Base-by-base conservation (phyloP, 495 filamentous ascomycete species). In the Pyronema domesticum region DNA sequence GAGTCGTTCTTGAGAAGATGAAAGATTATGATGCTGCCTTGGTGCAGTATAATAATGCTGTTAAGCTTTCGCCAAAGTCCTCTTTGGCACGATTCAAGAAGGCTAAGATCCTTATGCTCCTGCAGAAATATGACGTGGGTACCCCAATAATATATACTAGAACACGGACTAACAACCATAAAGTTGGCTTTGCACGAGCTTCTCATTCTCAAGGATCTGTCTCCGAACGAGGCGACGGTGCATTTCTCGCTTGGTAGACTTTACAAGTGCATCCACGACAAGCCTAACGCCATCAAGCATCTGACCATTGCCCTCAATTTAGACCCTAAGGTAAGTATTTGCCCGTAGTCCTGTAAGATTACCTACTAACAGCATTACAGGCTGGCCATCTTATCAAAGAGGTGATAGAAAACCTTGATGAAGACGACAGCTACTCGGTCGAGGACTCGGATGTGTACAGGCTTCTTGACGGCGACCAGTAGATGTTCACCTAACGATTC, bases 271-370 rank as follows among this genome's bases (percentile, higher is more conserved):
- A 59, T 94, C 54, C 76, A 77, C 48, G 80, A 94, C 61, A 89
- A 85, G 68, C 76, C 75, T 57, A 74, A 77, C 56, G 87, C 93
- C 39, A 86, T 98, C 51, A 80, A 83, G 60, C 85, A 94, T 66
- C 94, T 91, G 60, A 96, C 91, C 0, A 86, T 85, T 63, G 91
- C 93, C 19, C 67, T 95, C 66, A 95, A 95, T 69, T 70, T 98
- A 62, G 91, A 98, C 74, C 91, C 89, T 30, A 96, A 95, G 82
- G 89, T 93, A 73, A 51, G 70, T 65, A 19, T n/a, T n/a, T 35
- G 55, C 30, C 37, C 35, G 15, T 10, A n/a, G 47, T 19, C 23
- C 0, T 3, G 46, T 46, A 34, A 17, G 23, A 15, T 46, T 13
- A 7, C 57, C 19, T 44, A 52, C 69, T 64, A 67, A 68, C 51